Evolutionary conservation across 345 rosid species (phyloP).

Genomic region (Aegle marmelos): DNA sequence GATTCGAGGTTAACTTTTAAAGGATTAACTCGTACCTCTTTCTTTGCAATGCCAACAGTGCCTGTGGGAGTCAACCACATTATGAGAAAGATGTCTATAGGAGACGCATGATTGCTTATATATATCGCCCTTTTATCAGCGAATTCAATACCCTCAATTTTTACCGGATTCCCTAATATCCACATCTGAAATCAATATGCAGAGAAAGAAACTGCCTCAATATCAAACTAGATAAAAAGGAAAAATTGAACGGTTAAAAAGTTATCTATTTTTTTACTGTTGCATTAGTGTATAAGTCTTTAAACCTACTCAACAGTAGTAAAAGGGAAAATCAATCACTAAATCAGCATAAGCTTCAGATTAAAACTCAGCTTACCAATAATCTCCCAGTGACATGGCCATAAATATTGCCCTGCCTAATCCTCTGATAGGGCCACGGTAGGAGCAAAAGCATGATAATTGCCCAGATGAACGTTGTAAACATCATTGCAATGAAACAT

Average conservation of each 20-base stretch:
- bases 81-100: constrained; percentile 46
- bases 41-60: constrained; percentile 58
- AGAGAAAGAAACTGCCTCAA: background rate
- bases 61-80: constrained; percentile 60
- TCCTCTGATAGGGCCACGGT: constrained; percentile 54
- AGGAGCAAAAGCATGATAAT: constrained; percentile 39
- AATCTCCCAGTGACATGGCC: constrained; percentile 62
- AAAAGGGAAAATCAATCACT: background rate
- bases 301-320: background rate
- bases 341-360: background rate
- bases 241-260: background rate
- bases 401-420: constrained; percentile 50
- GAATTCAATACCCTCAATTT: constrained; percentile 46
- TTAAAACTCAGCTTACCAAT: constrained; percentile 33
- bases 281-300: background rate
- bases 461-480: constrained; percentile 48
- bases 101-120: constrained; percentile 60
- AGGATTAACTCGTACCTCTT: constrained; percentile 32
- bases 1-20: background rate
- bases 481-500: constrained; percentile 48
- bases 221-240: background rate
- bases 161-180: constrained; percentile 52
- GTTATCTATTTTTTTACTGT: background rate
- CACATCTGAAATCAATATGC: constrained; percentile 47
- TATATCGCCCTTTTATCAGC: constrained; percentile 48